Base-by-base conservation (phyloP, 2,329 filamentous ascomycete genomes). In the Fusarium begoniae region DNA sequence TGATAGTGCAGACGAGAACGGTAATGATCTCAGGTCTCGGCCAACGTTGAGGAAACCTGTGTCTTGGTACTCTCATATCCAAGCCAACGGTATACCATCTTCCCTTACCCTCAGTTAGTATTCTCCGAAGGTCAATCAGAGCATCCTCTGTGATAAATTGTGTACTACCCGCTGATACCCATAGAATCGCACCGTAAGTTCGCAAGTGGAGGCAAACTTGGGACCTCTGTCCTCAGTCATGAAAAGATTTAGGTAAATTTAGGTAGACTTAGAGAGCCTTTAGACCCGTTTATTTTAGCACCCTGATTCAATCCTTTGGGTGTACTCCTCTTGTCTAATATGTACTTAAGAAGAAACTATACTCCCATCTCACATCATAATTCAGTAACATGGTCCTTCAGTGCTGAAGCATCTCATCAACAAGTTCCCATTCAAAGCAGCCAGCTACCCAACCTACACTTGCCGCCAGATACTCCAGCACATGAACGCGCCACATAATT, bases 281-380 rank as follows among this genome's bases (percentile, higher is more conserved):
- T 11, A 8, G 22, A 5, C 48, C 8, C 8, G 12, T 6, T 20
- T 4, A 20, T 11, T 24, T 35, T 24, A 3, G 22, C 22, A 35
- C 48, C 1, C 22, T 20, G 17, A 10, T 51, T 35, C 17, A 35
- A 20, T 35, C 9, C 3, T 14, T 18, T 30, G 40, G n/a, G 51
- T 26, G 30, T n/a, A 20, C 24, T n/a, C 40, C 48, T 63, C 38
- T n/a, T 38, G 4, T 64, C 7, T 57, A 73, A 26, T 75, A 70
- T 75, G 48, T 75, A 75, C 72, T 56, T 17, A 75, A 75, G 17
- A 40, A 56, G 26, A 70, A 64, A 56, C 51, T 45, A 30, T n/a
- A 68, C 54, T 40, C 45, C 45, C 35, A 26, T 40, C 35, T 18
- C 26, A 26, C 55, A 51, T 62, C 43, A 38, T 40, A 22, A 38